Evolutionary conservation across 116 monocot species (phyloP).

Genomic region (Posidonia oceanica): DNA sequence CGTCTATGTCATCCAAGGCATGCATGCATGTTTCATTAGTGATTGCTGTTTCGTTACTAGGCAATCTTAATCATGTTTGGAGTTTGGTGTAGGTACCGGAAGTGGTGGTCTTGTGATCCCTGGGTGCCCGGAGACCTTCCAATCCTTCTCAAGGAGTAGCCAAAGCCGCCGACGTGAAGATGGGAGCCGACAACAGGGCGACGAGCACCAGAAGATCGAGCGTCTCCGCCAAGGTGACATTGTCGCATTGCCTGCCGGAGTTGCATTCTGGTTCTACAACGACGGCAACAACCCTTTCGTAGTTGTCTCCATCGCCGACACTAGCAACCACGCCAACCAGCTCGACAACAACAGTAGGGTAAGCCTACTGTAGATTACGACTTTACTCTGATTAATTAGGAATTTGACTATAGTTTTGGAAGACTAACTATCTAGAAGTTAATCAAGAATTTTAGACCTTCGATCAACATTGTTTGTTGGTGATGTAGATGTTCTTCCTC

Average conservation of each 20-base stretch:
- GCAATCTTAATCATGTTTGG: not conserved
- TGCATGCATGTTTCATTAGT: not conserved
- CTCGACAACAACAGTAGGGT: slow-evolving; percentile 18
- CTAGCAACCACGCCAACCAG: slow-evolving; percentile 20
- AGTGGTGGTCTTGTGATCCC: slow-evolving; percentile 17
- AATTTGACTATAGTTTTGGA: too few species aligned
- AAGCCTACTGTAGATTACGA: too few species aligned
- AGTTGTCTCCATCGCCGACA: slow-evolving; percentile 12
- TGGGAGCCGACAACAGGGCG: too few species aligned
- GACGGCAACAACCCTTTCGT: slow-evolving; percentile 20
- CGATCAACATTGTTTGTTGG: too few species aligned
- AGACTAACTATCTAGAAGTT: too few species aligned
- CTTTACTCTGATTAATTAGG: too few species aligned
- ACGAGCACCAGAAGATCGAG: slow-evolving; percentile 32
- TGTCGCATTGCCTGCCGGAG: slow-evolving; percentile 24
- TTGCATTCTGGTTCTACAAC: slow-evolving; percentile 35
- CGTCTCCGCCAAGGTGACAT: slow-evolving; percentile 26
- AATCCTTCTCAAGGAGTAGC: slow-evolving; percentile 13
- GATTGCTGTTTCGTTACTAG: not conserved
- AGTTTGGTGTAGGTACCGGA: slow-evolving; percentile 22
- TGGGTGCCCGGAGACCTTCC: slow-evolving; percentile 41
- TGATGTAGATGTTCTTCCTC: slow-evolving; percentile 17
- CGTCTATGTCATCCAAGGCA: slow-evolving; percentile 28
- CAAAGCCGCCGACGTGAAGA: not conserved
- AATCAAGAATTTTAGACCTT: too few species aligned